Base-by-base conservation (phyloP, 2,329 filamentous ascomycete genomes). In the Curvularia verruculosa region DNA sequence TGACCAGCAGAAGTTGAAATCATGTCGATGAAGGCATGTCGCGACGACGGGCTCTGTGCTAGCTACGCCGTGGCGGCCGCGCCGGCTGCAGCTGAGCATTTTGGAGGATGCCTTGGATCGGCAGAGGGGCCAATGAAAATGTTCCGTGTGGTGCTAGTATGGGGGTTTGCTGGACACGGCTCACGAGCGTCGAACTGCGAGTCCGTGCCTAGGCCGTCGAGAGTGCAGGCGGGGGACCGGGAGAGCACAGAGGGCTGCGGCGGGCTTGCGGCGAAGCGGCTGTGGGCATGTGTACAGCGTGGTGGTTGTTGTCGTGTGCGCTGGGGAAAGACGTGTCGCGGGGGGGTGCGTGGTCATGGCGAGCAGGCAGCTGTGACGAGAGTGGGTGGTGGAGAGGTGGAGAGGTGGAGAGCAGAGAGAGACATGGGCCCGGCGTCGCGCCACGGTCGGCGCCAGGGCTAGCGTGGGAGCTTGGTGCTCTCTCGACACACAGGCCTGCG, bases 171-270 rank as follows among this genome's bases (percentile, higher is more conserved):
- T 50, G 41, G 52, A 45, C 47, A 60, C 45, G 58, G 65, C 62
- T 68, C 61, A 58, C 63, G 61, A 67, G 56, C 5, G 48, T 51
- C 56, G 49, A 57, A 56, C 50, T 59, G 58, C 31, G 58, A 54
- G 54, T 57, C 60, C 58, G 64, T 61, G 52, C 63, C 59, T 56
- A 58, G 63, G 55, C 55, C 40, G 62, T 59, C n/a, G n/a, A 51
- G 52, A 49, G 52, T 65, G 70, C 65, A 65, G n/a, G 71, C 69
- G 70, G 71, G 69, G 67, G 51, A 46, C 46, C 68, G 71, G 72
- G 66, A 52, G 58, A 8, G 66, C 51, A n/a, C n/a, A 51, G 55
- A 56, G 51, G 55, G 52, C 39, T 69, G 67, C 66, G 69, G 56
- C 46, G 50, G 41, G 41, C 47, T 60, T 61, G 56, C 49, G 37